Evolutionary conservation across 768 basidiomycete species (phyloP), one percentile per base, ranked within the genome.

Genomic region (Leccinellum albellum): DNA sequence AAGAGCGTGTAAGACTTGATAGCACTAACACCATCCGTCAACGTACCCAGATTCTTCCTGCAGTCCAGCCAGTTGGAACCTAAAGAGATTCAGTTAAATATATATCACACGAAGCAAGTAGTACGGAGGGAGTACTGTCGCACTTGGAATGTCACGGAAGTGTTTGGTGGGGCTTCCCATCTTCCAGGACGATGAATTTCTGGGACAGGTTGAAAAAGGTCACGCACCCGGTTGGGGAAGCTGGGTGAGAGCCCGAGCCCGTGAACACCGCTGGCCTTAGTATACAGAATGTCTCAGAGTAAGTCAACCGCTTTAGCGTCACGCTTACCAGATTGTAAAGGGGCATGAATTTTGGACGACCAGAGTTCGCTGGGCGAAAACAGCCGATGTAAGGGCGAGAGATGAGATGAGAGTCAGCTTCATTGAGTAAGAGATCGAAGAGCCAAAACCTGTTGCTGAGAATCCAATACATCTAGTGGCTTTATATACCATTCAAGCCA

Each of bases 21-120:
- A 35, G 9, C 13, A 17, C 35, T 9, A 21, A 2, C 3, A 2
- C 45, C 17, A 17, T 33, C n/a, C 9, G 33, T 4, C 1, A 12
- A 50, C 61, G 17, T 52, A 78, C 86, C 89, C 87, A 78, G 54
- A 84, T 86, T 50, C 87, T 78, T 23, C 84, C 87, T 1, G 86
- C 72, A 29, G 75, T 80, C 86, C 87, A 88, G 64, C 81, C 77
- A 61, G 84, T 77, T 13, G 85, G 86, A 31, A 88, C 84, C 71
- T 70, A 50, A 31, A 29, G 21, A 49, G 10, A 12, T 33, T 6
- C 28, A 28, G 4, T 28, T 28, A 4, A 28, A 50, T 50, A 32
- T 32, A 32, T 21, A 33, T 21, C 45, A 24, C 14, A 24, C 2
- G n/a, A 17, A 53, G 31, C n/a, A 28, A 26, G 37, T 32, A n/a